Percentiles rank a stretch among this genome's conserved stretches.
Conservation (phyloP, 2,329 filamentous ascomycete genomes). For the Tolypocladium amazonense region DNA sequence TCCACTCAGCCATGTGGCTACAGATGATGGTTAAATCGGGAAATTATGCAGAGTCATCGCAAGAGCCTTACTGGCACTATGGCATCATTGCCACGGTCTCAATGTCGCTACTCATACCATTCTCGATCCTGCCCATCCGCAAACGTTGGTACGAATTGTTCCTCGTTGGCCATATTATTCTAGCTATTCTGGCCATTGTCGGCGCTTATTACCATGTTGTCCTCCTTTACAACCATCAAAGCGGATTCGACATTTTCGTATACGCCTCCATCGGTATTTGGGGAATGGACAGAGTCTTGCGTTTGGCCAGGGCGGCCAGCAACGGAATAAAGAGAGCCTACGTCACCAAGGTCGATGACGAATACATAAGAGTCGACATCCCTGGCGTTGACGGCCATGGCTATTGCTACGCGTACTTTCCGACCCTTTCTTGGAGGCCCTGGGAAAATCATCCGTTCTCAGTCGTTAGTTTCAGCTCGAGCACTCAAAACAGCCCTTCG, state of each 20-base stretch:
- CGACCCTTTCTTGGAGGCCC: slow-evolving; percentile 17
- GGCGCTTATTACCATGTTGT: slow-evolving; percentile 32
- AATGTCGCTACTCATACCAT: slow-evolving; percentile 17
- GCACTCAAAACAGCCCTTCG: neutral
- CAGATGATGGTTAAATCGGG: slow-evolving; percentile 17
- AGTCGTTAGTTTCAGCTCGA: slow-evolving; percentile 10
- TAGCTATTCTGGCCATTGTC: slow-evolving; percentile 28
- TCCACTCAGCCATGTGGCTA: slow-evolving; percentile 35
- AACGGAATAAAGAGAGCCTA: slow-evolving; percentile 16
- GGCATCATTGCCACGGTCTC: slow-evolving; percentile 28
- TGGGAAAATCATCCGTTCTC: slow-evolving; percentile 24
- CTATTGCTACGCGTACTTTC: slow-evolving; percentile 20
- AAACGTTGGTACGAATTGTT: slow-evolving; percentile 31
- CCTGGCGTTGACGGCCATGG: slow-evolving; percentile 13
- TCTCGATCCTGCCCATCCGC: slow-evolving; percentile 25
- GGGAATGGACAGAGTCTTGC: slow-evolving; percentile 16
- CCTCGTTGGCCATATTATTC: slow-evolving; percentile 28
- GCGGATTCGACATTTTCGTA: slow-evolving; percentile 29
- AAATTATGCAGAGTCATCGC: slow-evolving; percentile 14
- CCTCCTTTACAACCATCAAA: slow-evolving; percentile 20
- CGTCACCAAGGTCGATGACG: slow-evolving; percentile 14
- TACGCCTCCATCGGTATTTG: slow-evolving; percentile 16
- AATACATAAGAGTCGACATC: slow-evolving; percentile 19
- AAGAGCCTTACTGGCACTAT: slow-evolving; percentile 30
- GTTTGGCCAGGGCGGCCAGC: slow-evolving; percentile 1